Evolutionary conservation across 257 asterid genomes (phyloP), one percentile per base, ranked within the genome.

Genomic region (Voacanga thouarsii): DNA sequence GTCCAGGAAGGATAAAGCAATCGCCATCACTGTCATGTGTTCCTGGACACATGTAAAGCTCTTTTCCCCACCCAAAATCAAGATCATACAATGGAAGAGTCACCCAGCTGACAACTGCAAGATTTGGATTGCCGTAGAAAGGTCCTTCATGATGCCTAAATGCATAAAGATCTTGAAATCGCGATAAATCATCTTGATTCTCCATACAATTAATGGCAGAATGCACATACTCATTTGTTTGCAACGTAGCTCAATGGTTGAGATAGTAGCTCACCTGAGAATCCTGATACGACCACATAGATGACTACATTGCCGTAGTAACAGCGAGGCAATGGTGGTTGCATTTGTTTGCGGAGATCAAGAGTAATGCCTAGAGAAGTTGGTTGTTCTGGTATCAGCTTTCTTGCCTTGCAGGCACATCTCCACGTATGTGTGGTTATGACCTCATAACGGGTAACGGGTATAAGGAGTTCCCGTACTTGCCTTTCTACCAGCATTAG

Each of bases 251-350:
- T 79, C 1, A 89, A 64, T 6, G 94, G 90, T 28, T 43, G 74
- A 0, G 71, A 68, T 1, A 68, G 50, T 12, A 91, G 37, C 51
- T 91, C 88, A 5, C 92, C 92, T 0, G 92, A 81, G 8, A 18
- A 28, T 28, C 84, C 79, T 0, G 60, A 72, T 5, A 86, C 88
- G 1, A 88, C 49, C 74, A 89, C 90, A 45, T 83, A 82, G 9
- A 87, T 45, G 0, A 88, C 78, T 7, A 89, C 92, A 53, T 89
- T 91, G 53, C 94, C 92, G 77, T 89, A 91, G 88, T 83, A 91
- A 19, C 78, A 82, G 12, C 71, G 63, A 0, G 91, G 94, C 79
- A 89, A 26, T 0, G 86, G 87, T 6, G 91, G 94, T 11, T 75
- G 16, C 77, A 91, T 30, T 41, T 89, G 86, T 12, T 59, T 53